phyloP scores from a whole-genome alignment of 441 rosid genomes.

The Raphanus hybrid region DNA sequence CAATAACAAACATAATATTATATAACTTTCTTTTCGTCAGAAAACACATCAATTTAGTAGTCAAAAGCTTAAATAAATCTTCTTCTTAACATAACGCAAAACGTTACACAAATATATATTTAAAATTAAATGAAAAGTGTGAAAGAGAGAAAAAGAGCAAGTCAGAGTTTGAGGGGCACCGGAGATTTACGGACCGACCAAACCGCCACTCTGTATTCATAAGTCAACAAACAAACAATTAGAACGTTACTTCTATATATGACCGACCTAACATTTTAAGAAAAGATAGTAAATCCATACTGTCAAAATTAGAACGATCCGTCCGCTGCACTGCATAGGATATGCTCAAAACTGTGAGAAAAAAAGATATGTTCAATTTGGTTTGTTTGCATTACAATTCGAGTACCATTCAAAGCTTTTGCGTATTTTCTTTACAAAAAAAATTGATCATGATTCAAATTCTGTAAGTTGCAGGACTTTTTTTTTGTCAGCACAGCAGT shows the following conservation, averaged over 20 bases:
- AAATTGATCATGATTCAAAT: slow-evolving; percentile 22
- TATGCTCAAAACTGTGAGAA: no score
- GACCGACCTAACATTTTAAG: slow-evolving; percentile 10
- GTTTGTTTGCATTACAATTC: background rate
- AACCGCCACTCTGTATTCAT: slow-evolving; percentile 29
- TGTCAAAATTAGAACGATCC: background rate
- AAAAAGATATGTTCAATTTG: background rate
- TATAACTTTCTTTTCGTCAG: slow-evolving; percentile 4
- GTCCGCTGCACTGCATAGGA: background rate
- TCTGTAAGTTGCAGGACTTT: slow-evolving; percentile 24
- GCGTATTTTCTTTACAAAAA: background rate
- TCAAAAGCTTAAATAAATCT: slow-evolving; percentile 17
- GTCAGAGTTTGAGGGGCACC: slow-evolving; percentile 33
- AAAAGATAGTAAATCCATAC: background rate
- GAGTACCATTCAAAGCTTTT: background rate
- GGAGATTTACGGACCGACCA: slow-evolving; percentile 43
- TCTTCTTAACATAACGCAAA: background rate
- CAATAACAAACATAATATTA: slow-evolving; percentile 14
- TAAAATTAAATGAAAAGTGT: slow-evolving; percentile 23
- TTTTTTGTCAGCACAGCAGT: no score
- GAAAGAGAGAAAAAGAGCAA: slow-evolving; percentile 13
- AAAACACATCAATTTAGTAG: slow-evolving; percentile 12
- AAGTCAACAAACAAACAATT: slow-evolving; percentile 34
- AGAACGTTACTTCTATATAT: slow-evolving; percentile 14
- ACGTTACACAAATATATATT: slow-evolving; percentile 27